These are phyloP conservation scores for Trametes sanguinea DNA, from an alignment of 768 basidiomycete species.

Conservation along the genomic window DNA sequence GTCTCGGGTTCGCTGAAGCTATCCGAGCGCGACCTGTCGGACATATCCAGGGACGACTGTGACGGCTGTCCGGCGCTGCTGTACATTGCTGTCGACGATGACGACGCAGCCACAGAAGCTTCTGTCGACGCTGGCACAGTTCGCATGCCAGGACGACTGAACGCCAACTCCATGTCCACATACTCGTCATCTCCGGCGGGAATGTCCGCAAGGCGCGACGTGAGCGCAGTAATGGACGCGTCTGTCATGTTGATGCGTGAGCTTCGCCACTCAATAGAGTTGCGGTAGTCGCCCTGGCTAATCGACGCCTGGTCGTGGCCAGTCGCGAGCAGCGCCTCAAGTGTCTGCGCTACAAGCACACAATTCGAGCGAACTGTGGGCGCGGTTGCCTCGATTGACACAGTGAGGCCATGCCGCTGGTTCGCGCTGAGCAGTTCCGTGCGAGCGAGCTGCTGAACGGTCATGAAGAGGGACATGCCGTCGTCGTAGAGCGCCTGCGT, in stretches of 20 bases:
- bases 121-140: conserved; percentile 8
- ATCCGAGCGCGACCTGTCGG: conserved; percentile 22
- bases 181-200: conserved; percentile 48
- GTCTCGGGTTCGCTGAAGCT: conserved; percentile 23
- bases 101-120: conserved; percentile 4
- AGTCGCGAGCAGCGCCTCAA: conserved; percentile 61
- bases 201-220: conserved; percentile 36
- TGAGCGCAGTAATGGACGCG: conserved; percentile 42
- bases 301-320: conserved; percentile 74
- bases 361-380: conserved; percentile 59
- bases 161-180: conserved; percentile 32
- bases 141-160: conserved; percentile 24
- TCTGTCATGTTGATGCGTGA: conserved; percentile 67
- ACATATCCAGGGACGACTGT: conserved; percentile 31
- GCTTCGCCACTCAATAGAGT: conserved; percentile 77
- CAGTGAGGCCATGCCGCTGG: conserved; percentile 32
- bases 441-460: conserved; percentile 47
- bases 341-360: conserved; percentile 53
- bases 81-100: conserved; percentile 28
- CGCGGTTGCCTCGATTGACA: background rate
- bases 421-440: conserved; percentile 27
- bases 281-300: conserved; percentile 69
- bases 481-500: conserved; percentile 79
- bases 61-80: conserved; percentile 30
- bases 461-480: conserved; percentile 57